Percentiles rank a stretch among this genome's conserved stretches.
phyloP scores from a whole-genome alignment of 768 basidiomycete genomes.

The Pleurotus tuber-regium region DNA sequence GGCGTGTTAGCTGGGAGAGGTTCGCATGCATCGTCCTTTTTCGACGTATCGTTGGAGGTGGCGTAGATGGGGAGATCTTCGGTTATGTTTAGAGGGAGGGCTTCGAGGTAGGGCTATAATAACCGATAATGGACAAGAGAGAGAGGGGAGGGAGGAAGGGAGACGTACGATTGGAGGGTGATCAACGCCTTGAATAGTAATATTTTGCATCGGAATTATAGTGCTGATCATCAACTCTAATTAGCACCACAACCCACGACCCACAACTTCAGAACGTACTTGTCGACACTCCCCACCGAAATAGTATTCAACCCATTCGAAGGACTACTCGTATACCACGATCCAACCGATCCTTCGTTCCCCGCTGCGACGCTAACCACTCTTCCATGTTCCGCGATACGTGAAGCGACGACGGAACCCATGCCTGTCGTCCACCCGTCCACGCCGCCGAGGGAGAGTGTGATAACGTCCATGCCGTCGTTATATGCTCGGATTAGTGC shows the following conservation, averaged over 20 bases:
- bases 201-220: slow-evolving; percentile 54
- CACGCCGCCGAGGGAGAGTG: slow-evolving; percentile 45
- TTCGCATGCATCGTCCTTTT: slow-evolving; percentile 57
- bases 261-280: slow-evolving; percentile 12
- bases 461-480: slow-evolving; percentile 50
- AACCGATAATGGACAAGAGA: background rate
- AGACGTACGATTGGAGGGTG: slow-evolving; percentile 39
- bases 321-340: slow-evolving; percentile 42
- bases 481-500: slow-evolving; percentile 33
- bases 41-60: slow-evolving; percentile 51
- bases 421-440: slow-evolving; percentile 48
- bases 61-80: slow-evolving; percentile 55
- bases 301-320: slow-evolving; percentile 38
- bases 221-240: slow-evolving; percentile 29
- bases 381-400: slow-evolving; percentile 42
- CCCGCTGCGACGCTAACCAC: slow-evolving; percentile 51
- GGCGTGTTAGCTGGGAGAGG: slow-evolving; percentile 50
- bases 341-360: slow-evolving; percentile 38
- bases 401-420: slow-evolving; percentile 40
- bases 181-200: slow-evolving; percentile 45
- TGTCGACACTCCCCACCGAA: slow-evolving; percentile 33
- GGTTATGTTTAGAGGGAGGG: slow-evolving; percentile 43
- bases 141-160: background rate
- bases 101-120: slow-evolving; percentile 44
- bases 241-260: background rate